These are phyloP conservation scores for Heteromeles arbutifolia DNA, from an alignment of 306 rosid species.

Conservation along the genomic window DNA sequence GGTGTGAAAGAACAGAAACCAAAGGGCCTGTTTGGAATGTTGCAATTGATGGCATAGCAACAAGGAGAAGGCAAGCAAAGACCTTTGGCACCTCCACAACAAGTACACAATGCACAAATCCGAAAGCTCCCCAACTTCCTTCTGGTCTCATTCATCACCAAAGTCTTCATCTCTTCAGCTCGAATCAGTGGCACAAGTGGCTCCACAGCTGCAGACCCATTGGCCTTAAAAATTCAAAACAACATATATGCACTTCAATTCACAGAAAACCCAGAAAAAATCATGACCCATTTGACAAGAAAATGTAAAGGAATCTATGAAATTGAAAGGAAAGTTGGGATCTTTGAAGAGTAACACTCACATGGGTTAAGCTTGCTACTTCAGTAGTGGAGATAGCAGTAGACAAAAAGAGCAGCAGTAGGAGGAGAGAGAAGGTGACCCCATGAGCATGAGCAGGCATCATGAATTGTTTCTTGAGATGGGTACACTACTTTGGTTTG, in stretches of 20 bases:
- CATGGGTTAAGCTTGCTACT: slow-evolving; percentile 48
- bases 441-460: slow-evolving; percentile 47
- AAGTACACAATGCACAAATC: slow-evolving; percentile 92
- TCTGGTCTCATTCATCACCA: slow-evolving; percentile 78
- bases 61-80: slow-evolving; percentile 94
- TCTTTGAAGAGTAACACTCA: slow-evolving; percentile 32
- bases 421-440: slow-evolving; percentile 51
- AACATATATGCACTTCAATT: slow-evolving; percentile 26
- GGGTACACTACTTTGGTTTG: neutral
- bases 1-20: slow-evolving; percentile 99
- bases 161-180: slow-evolving; percentile 47
- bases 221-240: slow-evolving; percentile 37
- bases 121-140: slow-evolving; percentile 79
- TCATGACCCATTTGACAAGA: neutral
- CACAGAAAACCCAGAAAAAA: slow-evolving; percentile 24
- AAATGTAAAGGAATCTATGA: slow-evolving; percentile 19
- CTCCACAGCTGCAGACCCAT: slow-evolving; percentile 43
- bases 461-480: slow-evolving; percentile 28
- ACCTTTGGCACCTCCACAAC: slow-evolving; percentile 96
- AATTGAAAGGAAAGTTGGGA: slow-evolving; percentile 5
- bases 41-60: slow-evolving; percentile 99
- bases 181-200: slow-evolving; percentile 61
- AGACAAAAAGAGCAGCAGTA: slow-evolving; percentile 42
- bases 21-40: slow-evolving; percentile 92
- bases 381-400: slow-evolving; percentile 22